Base-by-base conservation (phyloP, 148 eudicot species). In the Dianthus caryophyllus region DNA sequence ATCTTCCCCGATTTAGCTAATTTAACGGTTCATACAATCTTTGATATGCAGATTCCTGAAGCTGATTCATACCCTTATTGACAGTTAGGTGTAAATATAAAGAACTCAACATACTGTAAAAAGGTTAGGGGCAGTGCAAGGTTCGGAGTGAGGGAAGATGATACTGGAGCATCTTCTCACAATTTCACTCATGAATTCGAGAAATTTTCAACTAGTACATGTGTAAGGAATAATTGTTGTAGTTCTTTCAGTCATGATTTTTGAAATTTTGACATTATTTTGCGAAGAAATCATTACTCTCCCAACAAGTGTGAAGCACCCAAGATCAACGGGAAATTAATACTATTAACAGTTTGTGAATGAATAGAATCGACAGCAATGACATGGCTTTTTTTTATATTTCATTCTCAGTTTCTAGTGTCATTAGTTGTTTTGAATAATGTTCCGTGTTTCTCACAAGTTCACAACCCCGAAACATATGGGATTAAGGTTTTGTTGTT, bases 11-110 rank as follows among this genome's bases (percentile, higher is more conserved):
- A 8, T 8, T 9, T 61, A 30, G 17, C 20, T 25, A 60, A n/a
- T 12, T 25, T 69, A 29, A 69, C 38, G 15, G 16, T 33, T 20
- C 26, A 6, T 47, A 41, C 56, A 68, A 39, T 70, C 9, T 58
- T 39, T 22, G 21, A 65, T 48, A 27, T 70, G 66, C 79, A 76
- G 74, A 67, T 50, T 70, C 71, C 26, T 76, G 79, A 76, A 21
- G 27, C 33, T 16, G 49, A 59, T 49, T 49, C 49, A 56, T 58
- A 50, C 18, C 4, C 47, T 24, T 41, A 38, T 16, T 55, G 25
- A 52, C 65, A 49, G 47, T 36, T 65, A 30, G 49, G 22, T 70
- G 74, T 55, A 70, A 17, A 61, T 70, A 49, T 27, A 48, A 47
- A 22, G 66, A 61, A 53, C 16, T 49, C 22, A 16, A 24, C 59